phyloP scores from a whole-genome alignment of 106 monocot species.

The Cymbidium sinense region DNA sequence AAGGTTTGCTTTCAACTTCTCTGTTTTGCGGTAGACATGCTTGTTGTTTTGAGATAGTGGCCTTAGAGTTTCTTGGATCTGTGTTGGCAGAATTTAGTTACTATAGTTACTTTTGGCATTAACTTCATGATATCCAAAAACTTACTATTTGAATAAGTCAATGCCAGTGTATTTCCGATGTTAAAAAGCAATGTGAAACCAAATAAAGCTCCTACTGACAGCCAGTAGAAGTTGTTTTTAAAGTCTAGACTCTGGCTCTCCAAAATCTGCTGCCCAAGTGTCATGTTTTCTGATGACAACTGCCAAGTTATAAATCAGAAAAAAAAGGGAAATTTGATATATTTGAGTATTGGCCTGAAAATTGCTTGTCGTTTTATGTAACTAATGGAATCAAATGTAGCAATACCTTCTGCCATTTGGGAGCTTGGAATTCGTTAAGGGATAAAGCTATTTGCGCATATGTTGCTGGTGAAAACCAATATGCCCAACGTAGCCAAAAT shows the following conservation, averaged over 20 bases:
- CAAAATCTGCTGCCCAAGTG: conserved; percentile 27
- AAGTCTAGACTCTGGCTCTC: conserved; percentile 26
- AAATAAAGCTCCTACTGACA: conserved; percentile 33
- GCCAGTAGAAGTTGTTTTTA: conserved; percentile 31
- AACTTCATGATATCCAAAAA: not conserved
- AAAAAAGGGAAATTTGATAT: too few relatives aligned
- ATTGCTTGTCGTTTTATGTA: too few relatives aligned
- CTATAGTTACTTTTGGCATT: not conserved
- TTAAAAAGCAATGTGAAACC: conserved; percentile 34
- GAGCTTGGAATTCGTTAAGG: conserved; percentile 15
- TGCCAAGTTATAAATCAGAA: conserved; percentile 1
- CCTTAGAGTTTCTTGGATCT: conserved; percentile 28
- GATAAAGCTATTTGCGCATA: conserved; percentile 17
- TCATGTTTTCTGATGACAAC: conserved; percentile 24
- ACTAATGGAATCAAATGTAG: too few relatives aligned
- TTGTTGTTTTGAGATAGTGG: conserved; percentile 32
- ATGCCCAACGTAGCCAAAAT: conserved; percentile 13
- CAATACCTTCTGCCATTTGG: conserved; percentile 23
- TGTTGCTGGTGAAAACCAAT: conserved; percentile 13
- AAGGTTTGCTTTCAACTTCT: too few relatives aligned
- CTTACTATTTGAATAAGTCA: conserved; percentile 27
- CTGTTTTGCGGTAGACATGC: not conserved
- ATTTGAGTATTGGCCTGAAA: too few relatives aligned
- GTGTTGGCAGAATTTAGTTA: not conserved
- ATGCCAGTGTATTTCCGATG: conserved; percentile 25